Evolutionary conservation across 1,284 basidiomycete genomes (phyloP).

Genomic region (Porodaedalea pini): DNA sequence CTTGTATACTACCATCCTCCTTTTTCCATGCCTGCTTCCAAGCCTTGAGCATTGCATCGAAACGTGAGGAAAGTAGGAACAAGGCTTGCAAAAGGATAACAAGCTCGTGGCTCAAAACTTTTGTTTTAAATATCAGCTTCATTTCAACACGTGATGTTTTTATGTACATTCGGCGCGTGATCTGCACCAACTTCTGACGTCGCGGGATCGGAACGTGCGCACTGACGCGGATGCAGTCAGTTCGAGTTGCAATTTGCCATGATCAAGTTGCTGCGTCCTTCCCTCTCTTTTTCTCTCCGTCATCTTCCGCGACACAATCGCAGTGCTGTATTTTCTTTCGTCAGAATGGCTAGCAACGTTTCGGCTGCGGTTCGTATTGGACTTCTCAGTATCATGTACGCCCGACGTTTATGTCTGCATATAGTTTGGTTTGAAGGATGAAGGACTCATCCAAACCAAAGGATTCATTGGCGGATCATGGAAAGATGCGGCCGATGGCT

Average conservation of each 20-base stretch:
- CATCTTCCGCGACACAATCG: not conserved
- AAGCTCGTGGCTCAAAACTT: too few species aligned
- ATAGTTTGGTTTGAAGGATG: slow-evolving; percentile 74
- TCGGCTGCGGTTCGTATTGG: slow-evolving; percentile 1
- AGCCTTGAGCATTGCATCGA: slow-evolving; percentile 44
- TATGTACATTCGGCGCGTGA: not conserved
- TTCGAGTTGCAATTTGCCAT: not conserved
- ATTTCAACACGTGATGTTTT: too few species aligned
- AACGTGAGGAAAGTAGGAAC: slow-evolving; percentile 4
- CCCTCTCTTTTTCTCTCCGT: slow-evolving; percentile 5
- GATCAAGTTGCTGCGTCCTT: not conserved
- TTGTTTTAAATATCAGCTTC: too few species aligned
- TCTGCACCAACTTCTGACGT: not conserved
- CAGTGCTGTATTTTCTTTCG: not conserved
- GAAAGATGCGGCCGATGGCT: slow-evolving; percentile 72
- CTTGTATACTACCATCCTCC: slow-evolving; percentile 29
- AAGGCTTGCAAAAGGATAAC: not conserved
- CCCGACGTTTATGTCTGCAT: not conserved
- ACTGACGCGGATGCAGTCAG: not conserved
- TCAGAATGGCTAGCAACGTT: slow-evolving; percentile 18
- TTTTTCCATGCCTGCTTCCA: slow-evolving; percentile 52
- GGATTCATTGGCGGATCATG: slow-evolving; percentile 81
- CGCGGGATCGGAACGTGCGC: not conserved
- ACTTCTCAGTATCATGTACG: not conserved
- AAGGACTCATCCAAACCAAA: slow-evolving; percentile 70